A percentile compares a stretch with the other conserved stretches of the same genome.
phyloP scores from a whole-genome alignment of 805 yeast species.

The Monosporozyma solicola region DNA sequence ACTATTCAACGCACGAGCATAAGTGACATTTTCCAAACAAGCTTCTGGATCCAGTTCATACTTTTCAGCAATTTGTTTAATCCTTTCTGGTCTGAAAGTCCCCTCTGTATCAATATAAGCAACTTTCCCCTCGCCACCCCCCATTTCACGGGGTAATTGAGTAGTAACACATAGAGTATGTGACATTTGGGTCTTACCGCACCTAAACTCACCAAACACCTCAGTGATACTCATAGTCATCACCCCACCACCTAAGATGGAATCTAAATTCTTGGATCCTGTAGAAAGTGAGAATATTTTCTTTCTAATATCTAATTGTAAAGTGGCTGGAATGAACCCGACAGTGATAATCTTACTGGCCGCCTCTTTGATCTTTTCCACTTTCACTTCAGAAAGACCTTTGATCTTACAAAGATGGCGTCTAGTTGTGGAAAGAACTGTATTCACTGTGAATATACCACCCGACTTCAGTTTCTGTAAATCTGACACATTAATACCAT shows the following conservation, averaged over 20 bases:
- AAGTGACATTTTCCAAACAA: constrained; percentile 62
- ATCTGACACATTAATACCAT: constrained; percentile 67
- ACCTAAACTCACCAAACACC: constrained; percentile 72
- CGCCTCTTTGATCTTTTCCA: constrained; percentile 66
- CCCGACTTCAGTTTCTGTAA: constrained; percentile 56
- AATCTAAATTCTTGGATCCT: constrained; percentile 62
- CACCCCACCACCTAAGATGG: constrained; percentile 64
- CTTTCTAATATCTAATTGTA: constrained; percentile 55
- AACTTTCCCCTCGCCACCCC: constrained; percentile 77
- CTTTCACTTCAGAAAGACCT: constrained; percentile 69
- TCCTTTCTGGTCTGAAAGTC: constrained; percentile 67
- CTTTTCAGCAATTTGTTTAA: constrained; percentile 54
- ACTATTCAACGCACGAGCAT: constrained; percentile 67
- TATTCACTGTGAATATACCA: constrained; percentile 58
- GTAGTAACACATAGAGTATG: constrained; percentile 73
- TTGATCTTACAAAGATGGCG: constrained; percentile 55
- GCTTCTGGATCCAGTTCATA: constrained; percentile 62
- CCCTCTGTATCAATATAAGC: constrained; percentile 77
- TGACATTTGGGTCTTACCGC: constrained; percentile 76
- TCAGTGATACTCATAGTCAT: constrained; percentile 73
- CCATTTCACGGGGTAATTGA: constrained; percentile 58
- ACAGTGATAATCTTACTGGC: constrained; percentile 55
- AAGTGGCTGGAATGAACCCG: constrained; percentile 68
- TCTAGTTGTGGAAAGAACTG: constrained; percentile 52
- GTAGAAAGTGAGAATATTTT: constrained; percentile 60